These are phyloP conservation scores for Backusella mclennaniae DNA, from an alignment of 192 early-diverging fungal genomes.

Conservation along the genomic window DNA sequence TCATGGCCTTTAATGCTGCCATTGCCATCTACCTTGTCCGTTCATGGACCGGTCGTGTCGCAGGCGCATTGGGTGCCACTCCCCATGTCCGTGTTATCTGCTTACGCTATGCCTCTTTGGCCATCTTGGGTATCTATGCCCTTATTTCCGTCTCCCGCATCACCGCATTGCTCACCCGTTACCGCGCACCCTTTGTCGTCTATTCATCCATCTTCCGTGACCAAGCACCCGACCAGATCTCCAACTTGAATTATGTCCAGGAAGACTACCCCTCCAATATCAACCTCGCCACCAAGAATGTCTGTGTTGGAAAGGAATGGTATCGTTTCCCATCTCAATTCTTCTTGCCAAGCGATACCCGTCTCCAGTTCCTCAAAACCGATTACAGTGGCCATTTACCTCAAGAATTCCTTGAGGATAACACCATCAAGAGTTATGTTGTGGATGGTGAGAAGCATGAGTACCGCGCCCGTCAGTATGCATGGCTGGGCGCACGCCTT, in stretches of 20 bases:
- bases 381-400: constrained; percentile 83
- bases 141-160: constrained; percentile 69
- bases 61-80: constrained; percentile 35
- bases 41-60: constrained; percentile 38
- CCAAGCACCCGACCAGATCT: constrained; percentile 18
- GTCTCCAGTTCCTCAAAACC: constrained; percentile 68
- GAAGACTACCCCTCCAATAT: constrained; percentile 22
- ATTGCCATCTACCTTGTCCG: constrained; percentile 56
- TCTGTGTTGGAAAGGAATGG: constrained; percentile 96
- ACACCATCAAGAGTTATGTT: not conserved
- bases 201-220: constrained; percentile 40
- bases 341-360: constrained; percentile 74
- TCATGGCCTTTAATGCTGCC: constrained; percentile 78
- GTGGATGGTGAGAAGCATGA: not conserved
- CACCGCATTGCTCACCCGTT: constrained; percentile 64
- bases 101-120: constrained; percentile 36
- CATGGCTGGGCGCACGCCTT: constrained; percentile 30
- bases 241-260: constrained; percentile 24
- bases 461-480: constrained; percentile 16
- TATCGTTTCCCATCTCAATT: constrained; percentile 92
- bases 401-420: constrained; percentile 65
- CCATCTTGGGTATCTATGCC: constrained; percentile 42
- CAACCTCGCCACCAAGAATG: constrained; percentile 23
- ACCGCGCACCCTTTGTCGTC: constrained; percentile 73
- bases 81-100: not conserved